A percentile compares a stretch with the other conserved stretches of the same genome.
phyloP scores from a whole-genome alignment of 106 monocot genomes.

The Allium fistulosum region DNA sequence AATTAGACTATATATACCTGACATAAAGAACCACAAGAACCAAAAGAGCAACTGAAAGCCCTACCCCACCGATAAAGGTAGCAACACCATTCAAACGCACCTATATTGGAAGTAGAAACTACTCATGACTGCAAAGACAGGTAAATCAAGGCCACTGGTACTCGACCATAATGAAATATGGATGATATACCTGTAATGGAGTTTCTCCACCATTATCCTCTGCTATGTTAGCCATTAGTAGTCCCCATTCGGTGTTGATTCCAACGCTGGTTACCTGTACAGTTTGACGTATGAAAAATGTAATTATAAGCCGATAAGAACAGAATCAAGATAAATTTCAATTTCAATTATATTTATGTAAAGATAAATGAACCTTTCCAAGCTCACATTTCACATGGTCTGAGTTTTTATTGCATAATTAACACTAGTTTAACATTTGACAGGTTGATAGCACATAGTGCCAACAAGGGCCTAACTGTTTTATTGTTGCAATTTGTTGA shows the following conservation, averaged over 20 bases:
- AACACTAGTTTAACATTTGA: too few species aligned
- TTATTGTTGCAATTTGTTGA: too few species aligned
- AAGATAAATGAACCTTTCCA: too few species aligned
- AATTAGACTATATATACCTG: constrained; percentile 26
- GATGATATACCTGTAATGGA: constrained; percentile 64
- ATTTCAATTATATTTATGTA: too few species aligned
- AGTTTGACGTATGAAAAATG: too few species aligned
- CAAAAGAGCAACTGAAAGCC: constrained; percentile 58
- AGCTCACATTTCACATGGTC: too few species aligned
- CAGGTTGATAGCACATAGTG: too few species aligned
- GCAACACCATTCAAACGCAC: constrained; percentile 96
- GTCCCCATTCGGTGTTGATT: constrained; percentile 95
- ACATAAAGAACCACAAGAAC: constrained; percentile 76
- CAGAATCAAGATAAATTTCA: too few species aligned
- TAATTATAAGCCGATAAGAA: too few species aligned
- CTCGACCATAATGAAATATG: too few species aligned
- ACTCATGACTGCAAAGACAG: constrained; percentile 1
- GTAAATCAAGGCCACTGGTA: neutral
- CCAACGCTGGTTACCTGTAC: constrained; percentile 91
- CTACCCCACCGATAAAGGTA: constrained; percentile 85
- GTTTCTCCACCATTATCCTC: constrained; percentile 97
- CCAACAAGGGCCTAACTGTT: too few species aligned
- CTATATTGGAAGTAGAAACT: constrained; percentile 31
- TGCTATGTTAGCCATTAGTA: constrained; percentile 93
- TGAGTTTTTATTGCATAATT: too few species aligned